Percentiles rank a stretch among this genome's conserved stretches.
Conservation (phyloP, 2,329 filamentous ascomycete genomes). For the Ophiostoma australiae region DNA sequence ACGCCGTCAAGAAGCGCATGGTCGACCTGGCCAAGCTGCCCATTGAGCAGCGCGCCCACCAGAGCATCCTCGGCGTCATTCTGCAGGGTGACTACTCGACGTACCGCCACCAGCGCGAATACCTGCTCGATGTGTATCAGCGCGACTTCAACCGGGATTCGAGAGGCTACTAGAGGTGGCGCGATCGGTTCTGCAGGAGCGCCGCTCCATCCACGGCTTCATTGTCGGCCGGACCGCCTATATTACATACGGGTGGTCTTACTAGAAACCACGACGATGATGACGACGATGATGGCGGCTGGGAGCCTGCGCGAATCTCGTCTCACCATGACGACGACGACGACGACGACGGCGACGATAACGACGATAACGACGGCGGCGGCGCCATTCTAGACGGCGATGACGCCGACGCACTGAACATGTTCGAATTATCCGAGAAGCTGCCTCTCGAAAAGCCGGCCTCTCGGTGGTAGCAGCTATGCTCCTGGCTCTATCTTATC, state of each 20-base stretch:
- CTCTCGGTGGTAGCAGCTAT: not conserved
- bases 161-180: conserved; percentile 8
- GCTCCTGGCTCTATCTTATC: not conserved
- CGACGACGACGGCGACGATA: not conserved
- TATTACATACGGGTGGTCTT: not conserved
- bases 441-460: not conserved
- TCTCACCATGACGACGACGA: not conserved
- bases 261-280: not conserved
- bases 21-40: conserved; percentile 40
- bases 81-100: conserved; percentile 73
- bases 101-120: conserved; percentile 65
- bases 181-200: not conserved
- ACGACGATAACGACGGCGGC: not conserved
- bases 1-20: conserved; percentile 55
- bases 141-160: conserved; percentile 32
- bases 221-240: not conserved
- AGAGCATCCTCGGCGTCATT: conserved; percentile 65
- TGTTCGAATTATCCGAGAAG: not conserved
- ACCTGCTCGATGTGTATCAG: conserved; percentile 51
- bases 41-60: conserved; percentile 29
- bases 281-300: not conserved
- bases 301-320: not conserved
- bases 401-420: not conserved
- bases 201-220: not conserved
- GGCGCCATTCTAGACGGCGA: not conserved